Evolutionary conservation across 331 rosid species (phyloP).

Genomic region (Phaseolus coccineus): DNA sequence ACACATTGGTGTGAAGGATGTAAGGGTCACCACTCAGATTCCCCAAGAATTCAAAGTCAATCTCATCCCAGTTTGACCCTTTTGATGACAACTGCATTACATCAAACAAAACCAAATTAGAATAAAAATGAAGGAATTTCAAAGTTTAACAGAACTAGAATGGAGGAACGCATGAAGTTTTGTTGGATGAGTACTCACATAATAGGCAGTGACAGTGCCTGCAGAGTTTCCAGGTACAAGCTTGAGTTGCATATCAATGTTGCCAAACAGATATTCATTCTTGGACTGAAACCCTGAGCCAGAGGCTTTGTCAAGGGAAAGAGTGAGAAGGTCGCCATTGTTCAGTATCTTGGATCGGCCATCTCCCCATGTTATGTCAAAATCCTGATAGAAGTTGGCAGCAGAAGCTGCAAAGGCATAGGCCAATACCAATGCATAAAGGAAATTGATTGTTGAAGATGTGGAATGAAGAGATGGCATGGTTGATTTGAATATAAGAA

Average conservation of each 20-base stretch:
- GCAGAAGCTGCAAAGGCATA: slow-evolving; percentile 25
- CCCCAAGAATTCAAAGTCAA: slow-evolving; percentile 39
- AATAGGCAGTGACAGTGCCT: slow-evolving; percentile 59
- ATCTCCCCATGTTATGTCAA: slow-evolving; percentile 52
- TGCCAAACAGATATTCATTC: slow-evolving; percentile 47
- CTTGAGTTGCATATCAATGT: slow-evolving; percentile 54
- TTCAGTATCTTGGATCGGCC: slow-evolving; percentile 45
- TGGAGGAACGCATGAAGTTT: background rate
- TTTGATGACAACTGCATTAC: slow-evolving; percentile 5
- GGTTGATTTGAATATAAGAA: background rate
- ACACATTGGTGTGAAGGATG: slow-evolving; percentile 39
- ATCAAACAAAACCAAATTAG: background rate
- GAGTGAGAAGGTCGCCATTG: slow-evolving; percentile 43
- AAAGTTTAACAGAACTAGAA: background rate
- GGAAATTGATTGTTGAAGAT: background rate
- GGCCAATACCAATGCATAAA: slow-evolving; percentile 23
- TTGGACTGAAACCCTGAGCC: slow-evolving; percentile 52
- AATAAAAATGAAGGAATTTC: background rate
- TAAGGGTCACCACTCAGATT: slow-evolving; percentile 31
- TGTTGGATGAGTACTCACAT: slow-evolving; percentile 21
- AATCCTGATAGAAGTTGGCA: slow-evolving; percentile 44
- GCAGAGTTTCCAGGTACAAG: slow-evolving; percentile 55
- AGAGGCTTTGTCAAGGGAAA: slow-evolving; percentile 50
- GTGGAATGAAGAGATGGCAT: slow-evolving; percentile 45
- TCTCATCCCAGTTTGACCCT: slow-evolving; percentile 31